Evolutionary conservation across 805 yeast species (phyloP), one percentile per base, ranked within the genome.

Genomic region (Lachancea mirantina): DNA sequence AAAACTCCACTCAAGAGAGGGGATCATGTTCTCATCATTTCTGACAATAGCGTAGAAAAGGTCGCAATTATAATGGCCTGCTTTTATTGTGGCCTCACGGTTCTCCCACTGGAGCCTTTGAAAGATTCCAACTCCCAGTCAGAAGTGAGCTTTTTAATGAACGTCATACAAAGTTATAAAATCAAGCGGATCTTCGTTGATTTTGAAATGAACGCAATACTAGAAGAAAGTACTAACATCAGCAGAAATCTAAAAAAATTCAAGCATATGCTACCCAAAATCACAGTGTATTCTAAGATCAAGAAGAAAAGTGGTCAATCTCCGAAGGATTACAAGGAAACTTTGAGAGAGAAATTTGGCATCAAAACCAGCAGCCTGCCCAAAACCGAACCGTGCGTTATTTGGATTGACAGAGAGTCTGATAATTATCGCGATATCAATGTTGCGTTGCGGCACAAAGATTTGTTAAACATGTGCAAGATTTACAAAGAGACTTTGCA

Each of bases 401-500:
- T 57, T 6, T 58, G 60, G 57, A 43, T 58, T n/a, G 38, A 52
- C 30, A 38, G 44, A 14, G 49, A 47, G 14, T 35, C 38, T 28
- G 55, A 51, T 32, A 30, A 40, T 8, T 38, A 35, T 2, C 41
- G 44, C 13, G 47, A 56, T 28, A 36, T 50, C n/a, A 58, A 52
- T 30, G 47, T 54, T 8, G 39, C 46, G 5, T 46, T 53, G 57
- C 75, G 74, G 15, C 92, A 83, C 52, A 61, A 67, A 24, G 70
- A 74, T 30, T 62, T 92, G 8, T 58, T 88, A 45, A 79, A 84
- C 2, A 71, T 84, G 55, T 87, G 96, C 57, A 85, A 88, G 48
- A 82, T 84, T 14, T 70, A 85, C 50, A 89, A 92, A 46, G 96
- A 89, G 52, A 89, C 97, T 0, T 84, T 95, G 49, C 89, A 84